Conservation (phyloP, 1,139 yeast genomes). For the Geotrichum restrictum region DNA sequence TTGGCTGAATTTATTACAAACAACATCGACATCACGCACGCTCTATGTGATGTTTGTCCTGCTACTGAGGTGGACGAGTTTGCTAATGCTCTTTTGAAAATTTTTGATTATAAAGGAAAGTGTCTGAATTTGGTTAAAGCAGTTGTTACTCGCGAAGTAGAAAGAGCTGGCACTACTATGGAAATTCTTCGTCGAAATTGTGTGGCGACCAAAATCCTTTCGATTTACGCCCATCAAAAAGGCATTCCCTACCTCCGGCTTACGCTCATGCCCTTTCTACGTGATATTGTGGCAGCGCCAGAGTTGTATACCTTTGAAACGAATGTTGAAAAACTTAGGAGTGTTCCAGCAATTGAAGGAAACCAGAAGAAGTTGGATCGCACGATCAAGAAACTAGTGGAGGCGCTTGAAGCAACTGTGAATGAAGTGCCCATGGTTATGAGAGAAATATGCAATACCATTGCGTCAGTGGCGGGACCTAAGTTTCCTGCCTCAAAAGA, state of each 20-base stretch:
- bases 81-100: constrained; percentile 64
- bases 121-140: constrained; percentile 55
- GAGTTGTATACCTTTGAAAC: constrained; percentile 64
- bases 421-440: constrained; percentile 58
- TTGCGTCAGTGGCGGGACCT: constrained; percentile 52
- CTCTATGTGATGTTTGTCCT: constrained; percentile 47
- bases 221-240: constrained; percentile 63
- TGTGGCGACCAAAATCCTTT: constrained; percentile 71
- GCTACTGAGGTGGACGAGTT: constrained; percentile 68
- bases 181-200: constrained; percentile 79
- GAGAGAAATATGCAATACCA: constrained; percentile 58
- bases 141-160: constrained; percentile 60
- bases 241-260: constrained; percentile 57
- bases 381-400: constrained; percentile 54
- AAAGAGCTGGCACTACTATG: constrained; percentile 55
- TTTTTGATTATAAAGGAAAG: constrained; percentile 53
- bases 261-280: constrained; percentile 54
- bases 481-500: constrained; percentile 55
- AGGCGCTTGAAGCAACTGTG: constrained; percentile 52
- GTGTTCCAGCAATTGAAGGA: constrained; percentile 41
- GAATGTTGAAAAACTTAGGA: constrained; percentile 40
- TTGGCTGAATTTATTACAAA: constrained; percentile 33
- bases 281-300: constrained; percentile 49
- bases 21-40: constrained; percentile 26
- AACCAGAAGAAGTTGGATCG: constrained; percentile 54